These are phyloP conservation scores for Tylopilus cervinicoccineus DNA, from an alignment of 768 basidiomycete genomes.

Conservation along the genomic window DNA sequence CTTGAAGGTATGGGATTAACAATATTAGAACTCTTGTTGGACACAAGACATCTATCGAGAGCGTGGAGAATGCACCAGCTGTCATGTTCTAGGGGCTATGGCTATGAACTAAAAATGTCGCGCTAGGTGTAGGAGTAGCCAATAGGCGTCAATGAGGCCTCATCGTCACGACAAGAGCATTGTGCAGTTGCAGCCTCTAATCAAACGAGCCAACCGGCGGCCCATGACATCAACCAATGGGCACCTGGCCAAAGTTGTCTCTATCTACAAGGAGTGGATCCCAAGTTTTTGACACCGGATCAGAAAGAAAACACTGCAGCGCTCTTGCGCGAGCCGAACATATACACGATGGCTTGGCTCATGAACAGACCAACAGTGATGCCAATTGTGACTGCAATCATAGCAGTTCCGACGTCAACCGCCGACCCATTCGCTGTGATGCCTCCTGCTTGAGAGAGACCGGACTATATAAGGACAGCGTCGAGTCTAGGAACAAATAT, in stretches of 20 bases:
- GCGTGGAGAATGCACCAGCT: conserved; percentile 83
- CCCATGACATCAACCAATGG: background rate
- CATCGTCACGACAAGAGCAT: background rate
- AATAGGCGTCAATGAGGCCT: conserved; percentile 7
- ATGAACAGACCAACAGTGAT: conserved; percentile 89
- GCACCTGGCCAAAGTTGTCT: background rate
- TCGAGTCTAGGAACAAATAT: background rate
- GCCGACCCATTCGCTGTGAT: conserved; percentile 77
- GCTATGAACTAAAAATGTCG: conserved; percentile 8
- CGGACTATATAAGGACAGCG: conserved; percentile 47
- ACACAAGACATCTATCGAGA: conserved; percentile 92
- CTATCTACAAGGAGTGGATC: conserved; percentile 2
- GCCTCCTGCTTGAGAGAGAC: conserved; percentile 82
- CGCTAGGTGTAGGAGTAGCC: background rate
- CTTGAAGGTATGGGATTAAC: conserved; percentile 84
- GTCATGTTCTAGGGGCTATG: conserved; percentile 68
- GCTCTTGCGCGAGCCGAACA: conserved; percentile 79
- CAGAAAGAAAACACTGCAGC: conserved; percentile 84
- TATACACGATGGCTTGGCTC: conserved; percentile 83
- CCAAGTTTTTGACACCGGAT: conserved; percentile 5
- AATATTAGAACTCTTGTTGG: conserved; percentile 97
- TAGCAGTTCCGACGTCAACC: conserved; percentile 81
- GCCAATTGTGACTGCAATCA: conserved; percentile 88
- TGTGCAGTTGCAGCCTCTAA: background rate
- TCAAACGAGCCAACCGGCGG: conserved; percentile 8